Evolutionary conservation across 306 rosid genomes (phyloP).

Genomic region (Styphnolobium japonicum): DNA sequence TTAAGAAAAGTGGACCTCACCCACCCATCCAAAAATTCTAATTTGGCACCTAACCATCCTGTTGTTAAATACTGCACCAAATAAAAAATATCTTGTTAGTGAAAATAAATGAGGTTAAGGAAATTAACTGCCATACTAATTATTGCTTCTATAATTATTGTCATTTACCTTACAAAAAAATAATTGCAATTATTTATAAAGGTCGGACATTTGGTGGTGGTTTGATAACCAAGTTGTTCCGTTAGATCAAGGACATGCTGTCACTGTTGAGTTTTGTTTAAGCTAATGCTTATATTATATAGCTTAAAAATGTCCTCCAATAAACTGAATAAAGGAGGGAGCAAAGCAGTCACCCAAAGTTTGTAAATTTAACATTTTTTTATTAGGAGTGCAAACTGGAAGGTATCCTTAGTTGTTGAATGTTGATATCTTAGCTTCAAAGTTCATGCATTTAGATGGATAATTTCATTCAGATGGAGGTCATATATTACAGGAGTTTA

Average conservation of each 20-base stretch:
- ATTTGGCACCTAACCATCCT: slow-evolving; percentile 9
- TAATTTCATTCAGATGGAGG: neutral
- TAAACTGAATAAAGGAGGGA: neutral
- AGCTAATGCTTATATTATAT: slow-evolving; percentile 21
- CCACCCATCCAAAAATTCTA: slow-evolving; percentile 15
- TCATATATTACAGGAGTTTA: too few species aligned
- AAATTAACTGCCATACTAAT: neutral
- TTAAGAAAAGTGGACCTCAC: neutral
- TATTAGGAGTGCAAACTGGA: slow-evolving; percentile 10
- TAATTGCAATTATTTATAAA: neutral
- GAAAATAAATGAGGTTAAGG: neutral
- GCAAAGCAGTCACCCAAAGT: neutral
- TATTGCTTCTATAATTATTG: neutral
- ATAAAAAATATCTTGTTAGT: too few species aligned
- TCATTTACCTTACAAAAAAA: neutral
- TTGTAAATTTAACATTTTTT: neutral
- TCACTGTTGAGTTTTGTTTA: slow-evolving; percentile 44
- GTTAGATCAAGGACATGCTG: slow-evolving; percentile 31
- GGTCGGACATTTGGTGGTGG: slow-evolving; percentile 32
- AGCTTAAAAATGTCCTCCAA: neutral
- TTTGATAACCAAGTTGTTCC: slow-evolving; percentile 34
- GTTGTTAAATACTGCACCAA: too few species aligned
- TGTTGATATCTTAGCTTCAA: slow-evolving; percentile 43
- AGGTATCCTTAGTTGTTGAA: slow-evolving; percentile 34
- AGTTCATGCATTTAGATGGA: slow-evolving; percentile 32